Base-by-base conservation (phyloP, 78 protist species). In the Polysphondylium violaceum region DNA sequence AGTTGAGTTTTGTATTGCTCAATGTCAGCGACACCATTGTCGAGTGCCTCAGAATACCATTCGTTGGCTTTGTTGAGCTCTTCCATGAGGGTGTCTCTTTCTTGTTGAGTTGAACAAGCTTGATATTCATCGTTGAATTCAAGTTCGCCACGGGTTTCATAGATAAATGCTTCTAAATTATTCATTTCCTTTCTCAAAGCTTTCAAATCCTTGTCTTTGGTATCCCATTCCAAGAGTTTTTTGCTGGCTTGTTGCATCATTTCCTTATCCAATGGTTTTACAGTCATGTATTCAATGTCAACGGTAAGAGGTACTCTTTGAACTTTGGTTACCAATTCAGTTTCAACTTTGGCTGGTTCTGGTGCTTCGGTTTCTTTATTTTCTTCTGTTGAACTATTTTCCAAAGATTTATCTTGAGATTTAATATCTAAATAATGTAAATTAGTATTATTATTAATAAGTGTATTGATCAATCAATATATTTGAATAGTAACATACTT, bases 151-250 rank as follows among this genome's bases (percentile, higher is more conserved):
- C 72, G 23, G 2, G 76, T 69, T 36, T 86, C 86, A 61, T 93
- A 93, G 29, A 86, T 33, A 51, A 76, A 78, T 44, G 91, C 29
- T 76, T 93, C 96, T 12, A 93, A 60, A 31, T 25, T 56, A 50
- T 86, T 93, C 86, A 74, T 93, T 29, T 74, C 92, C 11, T 55
- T 43, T 41, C 74, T 71, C 25, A 53, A 19, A 11, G 44, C 87
- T 19, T 56, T 56, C 44, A 69, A 19, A 11, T 25, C 44, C 29
- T 35, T 61, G 29, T 86, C 88, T 19, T 21, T 25, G 4, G 4
- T 31, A 29, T 68, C 68, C 12, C 86, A 47, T 17, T 16, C 36
- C 23, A 72, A 27, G 8, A 93, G 38, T 73, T 73, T 71, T 51
- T 1, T 23, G 6, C 44, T 43, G 29, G 43, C 14, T 43, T 23